Base-by-base conservation (phyloP, 2,329 filamentous ascomycete genomes). In the Phaeosphaeria sp. region DNA sequence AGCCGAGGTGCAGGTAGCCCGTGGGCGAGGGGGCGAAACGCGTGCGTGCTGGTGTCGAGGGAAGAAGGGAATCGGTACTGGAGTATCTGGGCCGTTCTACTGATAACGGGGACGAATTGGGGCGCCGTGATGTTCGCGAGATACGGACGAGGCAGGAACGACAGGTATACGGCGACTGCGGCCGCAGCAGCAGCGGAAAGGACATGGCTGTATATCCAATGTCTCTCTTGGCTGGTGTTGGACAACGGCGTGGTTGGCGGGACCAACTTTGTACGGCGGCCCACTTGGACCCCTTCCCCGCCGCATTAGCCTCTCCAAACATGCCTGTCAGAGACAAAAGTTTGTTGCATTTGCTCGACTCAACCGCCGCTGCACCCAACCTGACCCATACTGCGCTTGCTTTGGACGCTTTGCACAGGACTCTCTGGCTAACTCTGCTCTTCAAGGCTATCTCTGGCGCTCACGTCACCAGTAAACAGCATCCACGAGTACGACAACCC, bases 1-100 rank as follows among this genome's bases (percentile, higher is more conserved):
- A 97, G 3, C 95, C 95, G 13, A 99, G 83, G 78, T 99, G 95
- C 22, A 99, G 84, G 69, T 94, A 93, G 1, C 95, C 95, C 0
- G 95, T 99, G 0, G 95, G 95, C 1, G 95, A 98, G 0, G 95
- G 95, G 1, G 96, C 95, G 77, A 99, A 99, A 47, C 95, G 89
- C 18, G 95, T 92, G 75, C 92, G 84, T 48, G 73, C 73, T 20
- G 74, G 73, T 17, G 54, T 58, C 13, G 66, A 56, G 5, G 73
- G 72, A 21, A 76, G 65, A 6, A 11, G 30, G 9, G 30, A 13
- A 15, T 36, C 5, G 30, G 3, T 11, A 9, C 25, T 27, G 5
- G 25, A 27, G 25, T 27, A 27, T 27, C 25, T 27, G 25, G 25
- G 25, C 25, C 9, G 25, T 27, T 27, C 25, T 27, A 9, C 25